Evolutionary conservation across 2,329 filamentous ascomycete genomes (phyloP), one percentile per base, ranked within the genome.

Genomic region (Arthrobotrys iridis): DNA sequence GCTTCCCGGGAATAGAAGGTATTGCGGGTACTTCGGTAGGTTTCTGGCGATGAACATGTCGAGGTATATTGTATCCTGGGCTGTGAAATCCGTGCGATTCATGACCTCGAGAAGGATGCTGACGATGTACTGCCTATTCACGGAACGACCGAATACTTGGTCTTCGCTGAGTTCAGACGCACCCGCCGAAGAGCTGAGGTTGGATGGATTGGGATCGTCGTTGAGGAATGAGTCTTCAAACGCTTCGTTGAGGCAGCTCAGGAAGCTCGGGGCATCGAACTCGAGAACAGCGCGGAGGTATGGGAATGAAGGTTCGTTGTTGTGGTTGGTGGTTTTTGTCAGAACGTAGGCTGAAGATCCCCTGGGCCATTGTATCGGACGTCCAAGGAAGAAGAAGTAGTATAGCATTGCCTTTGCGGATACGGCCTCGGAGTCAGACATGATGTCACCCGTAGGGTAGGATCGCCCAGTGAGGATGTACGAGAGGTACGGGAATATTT

Each of bases 41-140:
- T 97, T 99, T 66, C 95, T 89, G 15, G 95, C 94, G 80, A 99
- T 91, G 80, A 99, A 99, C 93, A 99, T 99, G 82, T 99, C 93
- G 46, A 99, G 87, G 82, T 97, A 99, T 66, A 99, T 92, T 10
- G 91, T 93, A 80, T 98, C 93, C 75, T 91, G 88, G 0, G 89
- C 83, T 0, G 89, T 87, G 82, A 97, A 98, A 50, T 91, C 88
- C 2, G 86, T 85, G 0, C 88, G 84, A 57, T 89, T 91, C 92
- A 99, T 96, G 26, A 97, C 90, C 81, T 97, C 93, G 8, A 96
- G 86, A 70, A 99, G 84, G 67, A 97, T 96, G 50, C 92, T 94
- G 77, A 97, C 87, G 73, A 99, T 89, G 79, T 96, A 97, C 82
- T 99, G 95, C 33, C 95, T 88, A 79, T 95, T 95, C 57, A 97